phyloP scores from a whole-genome alignment of 176 grass and related monocot genomes.

The Paspalum vaginatum region DNA sequence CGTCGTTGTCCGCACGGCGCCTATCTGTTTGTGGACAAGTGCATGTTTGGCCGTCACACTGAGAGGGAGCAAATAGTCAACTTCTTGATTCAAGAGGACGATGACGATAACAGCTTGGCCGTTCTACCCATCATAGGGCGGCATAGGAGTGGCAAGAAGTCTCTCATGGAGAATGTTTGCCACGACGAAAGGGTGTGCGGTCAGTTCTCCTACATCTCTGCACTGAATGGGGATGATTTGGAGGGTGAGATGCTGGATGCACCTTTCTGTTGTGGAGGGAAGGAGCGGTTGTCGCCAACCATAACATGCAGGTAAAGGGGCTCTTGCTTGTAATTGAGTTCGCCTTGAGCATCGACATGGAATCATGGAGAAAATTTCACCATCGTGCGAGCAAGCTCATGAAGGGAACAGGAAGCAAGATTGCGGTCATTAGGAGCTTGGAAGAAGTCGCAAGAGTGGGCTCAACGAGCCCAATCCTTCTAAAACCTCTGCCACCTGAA shows the following conservation, averaged over 20 bases:
- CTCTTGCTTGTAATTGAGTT: background rate
- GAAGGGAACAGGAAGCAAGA: too few species aligned
- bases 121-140: constrained; percentile 14
- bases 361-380: background rate
- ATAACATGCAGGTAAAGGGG: background rate
- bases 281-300: background rate
- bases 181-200: background rate
- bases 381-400: too few species aligned
- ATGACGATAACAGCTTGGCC: background rate
- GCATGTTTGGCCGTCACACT: background rate
- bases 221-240: background rate
- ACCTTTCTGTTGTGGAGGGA: background rate
- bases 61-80: background rate
- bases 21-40: background rate
- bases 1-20: background rate
- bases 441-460: too few species aligned
- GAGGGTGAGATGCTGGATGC: background rate
- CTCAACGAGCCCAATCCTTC: too few species aligned
- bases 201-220: background rate
- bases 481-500: too few species aligned
- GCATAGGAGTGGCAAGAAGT: background rate
- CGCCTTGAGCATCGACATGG: background rate
- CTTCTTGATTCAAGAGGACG: background rate
- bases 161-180: background rate
- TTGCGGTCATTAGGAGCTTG: too few species aligned